Conservation (phyloP, 2,329 filamentous ascomycete genomes). For the Pseudopyricularia javanii region DNA sequence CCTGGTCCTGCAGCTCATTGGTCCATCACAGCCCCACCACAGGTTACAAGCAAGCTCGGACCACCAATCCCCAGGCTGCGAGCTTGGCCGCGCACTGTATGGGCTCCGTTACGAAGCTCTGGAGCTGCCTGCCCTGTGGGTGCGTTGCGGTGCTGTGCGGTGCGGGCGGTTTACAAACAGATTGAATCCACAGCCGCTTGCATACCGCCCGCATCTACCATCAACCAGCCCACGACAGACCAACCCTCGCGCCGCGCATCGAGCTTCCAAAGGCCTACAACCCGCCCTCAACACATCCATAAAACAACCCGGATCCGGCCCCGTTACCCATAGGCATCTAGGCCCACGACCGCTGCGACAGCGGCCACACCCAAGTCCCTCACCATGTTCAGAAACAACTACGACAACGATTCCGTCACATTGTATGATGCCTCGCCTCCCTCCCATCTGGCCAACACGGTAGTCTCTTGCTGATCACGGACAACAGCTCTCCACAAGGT, state of each 20-base stretch:
- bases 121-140: conserved; percentile 3
- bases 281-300: neutral
- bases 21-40: neutral
- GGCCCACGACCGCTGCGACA: neutral
- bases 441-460: neutral
- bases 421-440: conserved; percentile 58
- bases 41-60: neutral
- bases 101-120: conserved; percentile 3
- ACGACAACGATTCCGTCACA: conserved; percentile 99
- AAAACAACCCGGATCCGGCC: neutral
- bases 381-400: conserved; percentile 99
- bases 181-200: neutral
- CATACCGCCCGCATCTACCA: neutral
- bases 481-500: conserved; percentile 81
- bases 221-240: neutral
- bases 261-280: neutral
- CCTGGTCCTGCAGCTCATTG: no score
- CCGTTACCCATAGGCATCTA: neutral
- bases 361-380: conserved; percentile 5
- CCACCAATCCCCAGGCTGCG: neutral
- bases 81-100: neutral
- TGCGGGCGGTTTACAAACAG: neutral
- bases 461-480: conserved; percentile 16
- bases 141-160: neutral
- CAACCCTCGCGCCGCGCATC: neutral